Evolutionary conservation across 768 basidiomycete species (phyloP), one percentile per base, ranked within the genome.

Genomic region (Lentinula sp.): DNA sequence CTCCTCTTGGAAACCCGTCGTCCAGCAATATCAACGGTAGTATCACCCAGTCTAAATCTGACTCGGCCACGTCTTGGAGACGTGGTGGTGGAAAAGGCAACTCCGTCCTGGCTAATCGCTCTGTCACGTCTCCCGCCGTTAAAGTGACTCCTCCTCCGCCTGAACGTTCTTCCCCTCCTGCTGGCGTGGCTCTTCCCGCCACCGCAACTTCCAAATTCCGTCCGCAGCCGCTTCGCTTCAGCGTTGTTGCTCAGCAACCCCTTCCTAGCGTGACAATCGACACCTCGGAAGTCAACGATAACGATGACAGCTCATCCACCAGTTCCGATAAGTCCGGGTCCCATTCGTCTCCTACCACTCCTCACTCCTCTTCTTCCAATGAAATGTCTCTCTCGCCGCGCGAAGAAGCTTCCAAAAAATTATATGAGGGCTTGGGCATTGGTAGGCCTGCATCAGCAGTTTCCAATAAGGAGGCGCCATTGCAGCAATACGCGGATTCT

Each of bases 351-450:
- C 91, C 91, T 3, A 84, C 86, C 46, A 91, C 90, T 1, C 89
- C 91, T 10, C 83, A 83, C 65, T 88, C 89, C 16, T 80, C 85
- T 46, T 82, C 85, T 50, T 89, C 87, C 40, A 78, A 78, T 63
- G 81, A 77, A 55, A 74, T 73, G 63, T 83, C 86, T 59, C 84
- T 93, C 66, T 91, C 89, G 74, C 88, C 88, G 70, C 88, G 91
- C 76, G 91, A 93, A 74, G 91, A 92, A 75, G 91, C 86, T 10
- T 73, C 87, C 43, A 93, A 91, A 84, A 91, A 89, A 75, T 74
- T 92, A 62, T 93, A 91, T 70, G 92, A 93, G 75, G 92, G 92
- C 42, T 81, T 95, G 43, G 89, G 92, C n/a, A 84, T 93, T 59
- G 89, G 91, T 42, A 83, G 91, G 61, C 83, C 89, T 31, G 76